Conservation (phyloP, 1,139 yeast species). For the Hemisphaericaspora lyxosophila region DNA sequence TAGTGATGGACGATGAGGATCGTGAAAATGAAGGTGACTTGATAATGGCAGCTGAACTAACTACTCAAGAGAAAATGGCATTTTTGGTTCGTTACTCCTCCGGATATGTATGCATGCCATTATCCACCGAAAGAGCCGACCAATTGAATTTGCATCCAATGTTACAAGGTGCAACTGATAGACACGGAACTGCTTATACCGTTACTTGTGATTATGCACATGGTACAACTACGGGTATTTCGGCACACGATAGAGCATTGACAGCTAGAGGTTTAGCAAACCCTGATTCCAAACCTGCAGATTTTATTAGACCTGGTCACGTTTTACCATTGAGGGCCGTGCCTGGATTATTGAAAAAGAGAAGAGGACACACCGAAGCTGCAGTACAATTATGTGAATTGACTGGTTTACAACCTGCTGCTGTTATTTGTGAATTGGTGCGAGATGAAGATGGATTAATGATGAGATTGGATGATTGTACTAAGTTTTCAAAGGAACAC, state of each 20-base stretch:
- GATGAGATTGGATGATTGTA: conserved; percentile 92
- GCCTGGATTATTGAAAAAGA: conserved; percentile 73
- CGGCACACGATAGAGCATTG: conserved; percentile 90
- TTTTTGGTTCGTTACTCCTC: conserved; percentile 85
- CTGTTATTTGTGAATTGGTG: conserved; percentile 91
- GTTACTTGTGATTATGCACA: conserved; percentile 80
- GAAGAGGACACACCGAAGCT: conserved; percentile 99
- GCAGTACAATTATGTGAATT: conserved; percentile 83
- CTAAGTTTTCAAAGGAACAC: conserved; percentile 61
- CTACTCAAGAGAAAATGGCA: conserved; percentile 89
- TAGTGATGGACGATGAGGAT: conserved; percentile 93
- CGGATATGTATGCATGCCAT: conserved; percentile 93
- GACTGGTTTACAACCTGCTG: conserved; percentile 81
- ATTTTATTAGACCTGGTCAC: conserved; percentile 91
- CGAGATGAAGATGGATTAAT: conserved; percentile 91
- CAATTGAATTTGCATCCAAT: conserved; percentile 75
- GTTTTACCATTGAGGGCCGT: conserved; percentile 88
- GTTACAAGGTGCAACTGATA: conserved; percentile 65
- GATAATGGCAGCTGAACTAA: conserved; percentile 82
- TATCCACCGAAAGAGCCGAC: conserved; percentile 77
- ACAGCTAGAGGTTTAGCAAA: conserved; percentile 76
- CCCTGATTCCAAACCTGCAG: conserved; percentile 52
- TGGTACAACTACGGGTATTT: conserved; percentile 97
- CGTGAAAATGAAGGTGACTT: conserved; percentile 98
- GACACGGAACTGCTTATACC: conserved; percentile 97